These are phyloP conservation scores for Acanthamoeba triangularis DNA, from an alignment of 208 protist genomes.

Conservation along the genomic window DNA sequence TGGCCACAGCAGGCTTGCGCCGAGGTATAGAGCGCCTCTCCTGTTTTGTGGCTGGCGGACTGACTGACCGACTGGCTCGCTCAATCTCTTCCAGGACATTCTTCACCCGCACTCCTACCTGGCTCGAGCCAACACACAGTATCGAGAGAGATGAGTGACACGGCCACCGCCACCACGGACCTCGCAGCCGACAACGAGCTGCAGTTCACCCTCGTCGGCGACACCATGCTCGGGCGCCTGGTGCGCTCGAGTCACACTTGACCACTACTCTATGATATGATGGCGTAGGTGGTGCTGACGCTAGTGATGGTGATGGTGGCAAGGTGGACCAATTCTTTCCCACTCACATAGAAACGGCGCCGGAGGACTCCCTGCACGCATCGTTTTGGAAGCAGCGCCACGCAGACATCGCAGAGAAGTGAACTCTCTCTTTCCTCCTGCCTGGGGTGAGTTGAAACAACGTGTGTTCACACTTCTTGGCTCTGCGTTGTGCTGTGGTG, in stretches of 20 bases:
- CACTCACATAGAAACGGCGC: background rate
- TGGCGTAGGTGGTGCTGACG: background rate
- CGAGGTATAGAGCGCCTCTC: no score
- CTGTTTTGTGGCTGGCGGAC: no score
- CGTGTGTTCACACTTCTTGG: background rate
- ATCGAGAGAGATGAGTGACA: no score
- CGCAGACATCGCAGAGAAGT: background rate
- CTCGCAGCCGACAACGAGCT: background rate
- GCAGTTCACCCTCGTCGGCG: conserved; percentile 26
- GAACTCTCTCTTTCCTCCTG: background rate
- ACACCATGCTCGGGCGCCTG: conserved; percentile 47
- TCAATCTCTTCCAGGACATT: no score
- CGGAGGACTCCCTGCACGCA: background rate
- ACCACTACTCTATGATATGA: background rate
- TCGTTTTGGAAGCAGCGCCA: background rate
- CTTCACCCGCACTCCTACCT: no score
- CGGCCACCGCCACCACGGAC: background rate
- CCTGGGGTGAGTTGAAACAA: background rate
- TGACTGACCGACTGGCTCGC: no score
- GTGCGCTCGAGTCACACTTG: background rate
- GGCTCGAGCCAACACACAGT: no score
- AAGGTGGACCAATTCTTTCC: conserved; percentile 50
- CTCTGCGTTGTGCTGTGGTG: background rate
- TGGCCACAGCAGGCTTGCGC: no score
- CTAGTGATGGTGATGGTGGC: background rate